A percentile compares a stretch with the other conserved stretches of the same genome.
These are phyloP conservation scores for Allium fistulosum DNA, from an alignment of 106 monocot species.

Conservation along the genomic window DNA sequence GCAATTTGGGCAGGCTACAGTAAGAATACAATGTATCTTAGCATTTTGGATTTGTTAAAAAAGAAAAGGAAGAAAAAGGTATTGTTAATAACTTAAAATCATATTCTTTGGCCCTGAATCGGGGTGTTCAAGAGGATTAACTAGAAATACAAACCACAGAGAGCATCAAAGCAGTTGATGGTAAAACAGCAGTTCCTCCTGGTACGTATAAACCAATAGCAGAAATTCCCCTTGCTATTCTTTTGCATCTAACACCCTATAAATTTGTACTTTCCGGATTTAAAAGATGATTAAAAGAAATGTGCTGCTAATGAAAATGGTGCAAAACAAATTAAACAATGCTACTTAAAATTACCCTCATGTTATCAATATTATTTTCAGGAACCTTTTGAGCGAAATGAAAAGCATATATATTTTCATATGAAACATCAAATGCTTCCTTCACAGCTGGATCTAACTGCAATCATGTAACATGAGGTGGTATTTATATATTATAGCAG, in stretches of 20 bases:
- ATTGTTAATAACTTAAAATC: neutral
- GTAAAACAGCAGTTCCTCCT: conserved; percentile 96
- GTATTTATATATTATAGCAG: too few species aligned
- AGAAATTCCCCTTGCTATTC: conserved; percentile 76
- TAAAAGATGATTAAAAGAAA: neutral
- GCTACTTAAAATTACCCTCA: conserved; percentile 42
- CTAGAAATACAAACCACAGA: conserved; percentile 55
- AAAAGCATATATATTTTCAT: conserved; percentile 94
- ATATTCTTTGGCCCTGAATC: too few species aligned
- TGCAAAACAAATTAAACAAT: neutral
- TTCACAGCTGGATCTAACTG: conserved; percentile 85
- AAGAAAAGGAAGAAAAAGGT: neutral
- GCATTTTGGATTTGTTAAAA: neutral
- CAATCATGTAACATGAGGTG: neutral
- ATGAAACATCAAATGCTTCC: conserved; percentile 95
- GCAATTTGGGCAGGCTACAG: conserved; percentile 91
- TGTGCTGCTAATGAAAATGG: too few species aligned
- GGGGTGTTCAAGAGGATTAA: too few species aligned
- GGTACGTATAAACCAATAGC: conserved; percentile 97
- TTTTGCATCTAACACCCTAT: conserved; percentile 94
- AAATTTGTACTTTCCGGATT: too few species aligned
- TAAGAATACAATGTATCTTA: neutral
- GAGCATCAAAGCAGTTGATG: conserved; percentile 97
- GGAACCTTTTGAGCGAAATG: conserved; percentile 69
- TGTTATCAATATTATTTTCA: conserved; percentile 73